Evolutionary conservation across 352 stramenopile genomes (phyloP).

Genomic region (Globisporangium solare): DNA sequence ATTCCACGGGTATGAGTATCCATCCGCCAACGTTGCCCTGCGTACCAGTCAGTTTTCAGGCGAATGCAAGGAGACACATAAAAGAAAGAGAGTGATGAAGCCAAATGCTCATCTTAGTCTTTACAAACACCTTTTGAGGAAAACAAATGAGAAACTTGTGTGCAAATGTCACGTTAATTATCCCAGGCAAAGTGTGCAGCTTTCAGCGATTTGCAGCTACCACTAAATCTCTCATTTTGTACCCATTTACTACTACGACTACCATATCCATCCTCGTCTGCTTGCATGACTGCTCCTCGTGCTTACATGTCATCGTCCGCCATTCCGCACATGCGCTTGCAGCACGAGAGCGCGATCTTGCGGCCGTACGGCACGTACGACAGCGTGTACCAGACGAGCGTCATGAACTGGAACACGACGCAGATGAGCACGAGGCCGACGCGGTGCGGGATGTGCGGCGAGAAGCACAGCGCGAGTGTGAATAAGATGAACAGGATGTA

Average conservation of each 20-base stretch:
- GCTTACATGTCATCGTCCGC: slow-evolving; percentile 44
- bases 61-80: too few relatives aligned
- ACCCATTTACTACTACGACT: neutral
- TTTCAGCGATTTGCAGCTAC: too few relatives aligned
- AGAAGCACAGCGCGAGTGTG: slow-evolving; percentile 77
- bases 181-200: too few relatives aligned
- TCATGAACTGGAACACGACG: slow-evolving; percentile 70
- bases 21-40: too few relatives aligned
- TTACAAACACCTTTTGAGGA: too few relatives aligned
- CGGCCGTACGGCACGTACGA: slow-evolving; percentile 88
- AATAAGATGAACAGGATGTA: slow-evolving; percentile 80
- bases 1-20: too few relatives aligned
- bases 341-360: slow-evolving; percentile 56
- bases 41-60: too few relatives aligned
- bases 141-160: too few relatives aligned
- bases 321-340: slow-evolving; percentile 53
- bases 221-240: neutral
- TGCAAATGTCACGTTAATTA: too few relatives aligned
- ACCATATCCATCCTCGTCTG: too few relatives aligned
- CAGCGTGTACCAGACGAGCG: slow-evolving; percentile 83
- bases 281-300: neutral
- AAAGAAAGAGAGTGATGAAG: too few relatives aligned
- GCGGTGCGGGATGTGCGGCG: slow-evolving; percentile 58
- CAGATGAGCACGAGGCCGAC: slow-evolving; percentile 67
- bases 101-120: too few relatives aligned